Evolutionary conservation across 306 rosid species (phyloP).

Genomic region (Sicyos baderoa): DNA sequence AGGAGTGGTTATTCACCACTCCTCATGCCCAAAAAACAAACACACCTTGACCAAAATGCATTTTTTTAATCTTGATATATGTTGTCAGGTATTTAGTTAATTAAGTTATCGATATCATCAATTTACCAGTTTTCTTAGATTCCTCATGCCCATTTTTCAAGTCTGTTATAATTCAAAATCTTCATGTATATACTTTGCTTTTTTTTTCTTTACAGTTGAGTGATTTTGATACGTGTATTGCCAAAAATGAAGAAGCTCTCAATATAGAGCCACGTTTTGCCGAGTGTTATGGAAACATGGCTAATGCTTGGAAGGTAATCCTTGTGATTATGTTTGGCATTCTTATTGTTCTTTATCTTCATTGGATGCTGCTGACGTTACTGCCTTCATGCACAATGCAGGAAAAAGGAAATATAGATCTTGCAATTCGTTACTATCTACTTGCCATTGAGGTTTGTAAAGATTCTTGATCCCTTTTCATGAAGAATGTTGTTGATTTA

Average conservation of each 20-base stretch:
- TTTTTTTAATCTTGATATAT: not conserved
- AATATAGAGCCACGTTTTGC: slow-evolving; percentile 80
- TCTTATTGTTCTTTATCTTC: not conserved
- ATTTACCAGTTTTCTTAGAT: not conserved
- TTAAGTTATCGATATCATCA: not conserved
- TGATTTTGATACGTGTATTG: slow-evolving; percentile 85
- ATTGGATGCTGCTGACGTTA: not conserved
- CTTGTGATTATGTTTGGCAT: not conserved
- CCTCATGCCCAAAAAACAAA: no score
- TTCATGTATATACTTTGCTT: not conserved
- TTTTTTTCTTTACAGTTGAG: slow-evolving; percentile 49
- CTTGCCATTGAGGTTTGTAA: slow-evolving; percentile 85
- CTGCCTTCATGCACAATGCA: slow-evolving; percentile 22
- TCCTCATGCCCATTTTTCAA: not conserved
- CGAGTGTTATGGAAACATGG: slow-evolving; percentile 98
- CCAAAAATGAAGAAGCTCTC: slow-evolving; percentile 95
- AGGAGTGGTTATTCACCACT: no score
- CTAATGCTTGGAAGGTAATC: slow-evolving; percentile 94
- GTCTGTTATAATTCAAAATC: not conserved
- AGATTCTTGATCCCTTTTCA: slow-evolving; percentile 1
- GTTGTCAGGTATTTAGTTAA: not conserved
- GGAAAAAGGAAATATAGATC: slow-evolving; percentile 57
- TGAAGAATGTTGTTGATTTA: not conserved
- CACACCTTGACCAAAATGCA: no score
- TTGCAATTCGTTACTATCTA: slow-evolving; percentile 63